A percentile compares a stretch with the other conserved stretches of the same genome.
phyloP scores from a whole-genome alignment of 345 rosid genomes.

The Odontarrhena argentea region DNA sequence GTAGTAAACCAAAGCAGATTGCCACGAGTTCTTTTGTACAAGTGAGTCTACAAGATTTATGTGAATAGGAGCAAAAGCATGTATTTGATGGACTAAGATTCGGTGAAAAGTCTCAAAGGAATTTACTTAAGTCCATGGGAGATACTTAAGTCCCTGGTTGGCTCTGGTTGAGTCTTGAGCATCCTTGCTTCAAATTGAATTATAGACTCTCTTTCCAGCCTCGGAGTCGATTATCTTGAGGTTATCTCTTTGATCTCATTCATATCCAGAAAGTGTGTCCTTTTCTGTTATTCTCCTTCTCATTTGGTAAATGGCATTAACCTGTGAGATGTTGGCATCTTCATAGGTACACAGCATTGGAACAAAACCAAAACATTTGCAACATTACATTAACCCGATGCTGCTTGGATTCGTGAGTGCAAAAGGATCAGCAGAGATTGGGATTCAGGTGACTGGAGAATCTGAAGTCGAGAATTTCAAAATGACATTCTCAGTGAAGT shows the following conservation, averaged over 20 bases:
- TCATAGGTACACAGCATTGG: conserved; percentile 39
- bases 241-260: conserved; percentile 30
- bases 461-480: conserved; percentile 43
- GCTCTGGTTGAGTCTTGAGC: conserved; percentile 72
- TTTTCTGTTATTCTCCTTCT: conserved; percentile 15
- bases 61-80: conserved; percentile 84
- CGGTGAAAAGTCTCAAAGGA: conserved; percentile 74
- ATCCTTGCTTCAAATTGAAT: conserved; percentile 58
- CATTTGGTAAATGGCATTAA: conserved; percentile 15
- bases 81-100: conserved; percentile 78
- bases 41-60: conserved; percentile 18
- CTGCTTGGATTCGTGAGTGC: conserved; percentile 58
- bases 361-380: conserved; percentile 18
- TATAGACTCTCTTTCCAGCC: conserved; percentile 52
- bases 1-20: too few species aligned
- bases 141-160: conserved; percentile 74
- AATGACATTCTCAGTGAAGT: conserved; percentile 52
- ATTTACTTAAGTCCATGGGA: conserved; percentile 85
- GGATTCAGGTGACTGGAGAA: conserved; percentile 49
- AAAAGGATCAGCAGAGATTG: conserved; percentile 55
- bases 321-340: conserved; percentile 5
- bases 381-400: conserved; percentile 38
- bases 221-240: conserved; percentile 70
- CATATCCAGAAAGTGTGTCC: not conserved
- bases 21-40: too few species aligned